phyloP scores from a whole-genome alignment of 768 basidiomycete species.

The Amyloporia xantha region DNA sequence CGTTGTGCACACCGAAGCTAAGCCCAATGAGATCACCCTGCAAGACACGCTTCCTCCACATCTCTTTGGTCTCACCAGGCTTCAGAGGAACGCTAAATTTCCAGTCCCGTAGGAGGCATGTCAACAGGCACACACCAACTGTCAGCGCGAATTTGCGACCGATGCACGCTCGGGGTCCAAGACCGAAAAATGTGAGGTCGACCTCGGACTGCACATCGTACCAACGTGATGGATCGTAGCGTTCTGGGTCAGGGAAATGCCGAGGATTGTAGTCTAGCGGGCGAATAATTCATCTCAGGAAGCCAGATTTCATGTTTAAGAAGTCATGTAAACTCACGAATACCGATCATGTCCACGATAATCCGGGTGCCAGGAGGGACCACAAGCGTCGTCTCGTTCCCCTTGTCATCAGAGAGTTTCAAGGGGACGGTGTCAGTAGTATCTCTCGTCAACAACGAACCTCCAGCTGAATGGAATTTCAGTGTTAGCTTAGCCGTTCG shows the following conservation, averaged over 20 bases:
- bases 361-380: slow-evolving; percentile 15
- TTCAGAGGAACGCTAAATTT: slow-evolving; percentile 18
- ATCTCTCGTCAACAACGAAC: background rate
- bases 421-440: slow-evolving; percentile 1
- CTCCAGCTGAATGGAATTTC: background rate
- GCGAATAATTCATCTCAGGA: background rate
- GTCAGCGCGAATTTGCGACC: slow-evolving; percentile 25
- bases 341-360: slow-evolving; percentile 21
- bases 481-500: background rate
- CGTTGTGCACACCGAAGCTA: slow-evolving; percentile 12
- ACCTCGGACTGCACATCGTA: slow-evolving; percentile 12
- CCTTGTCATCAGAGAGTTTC: background rate
- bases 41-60: slow-evolving; percentile 20
- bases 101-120: slow-evolving; percentile 24
- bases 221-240: slow-evolving; percentile 25
- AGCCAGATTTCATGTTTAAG: background rate
- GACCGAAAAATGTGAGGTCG: slow-evolving; percentile 17
- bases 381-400: slow-evolving; percentile 4
- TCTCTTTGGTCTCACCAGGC: slow-evolving; percentile 18
- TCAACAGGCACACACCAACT: slow-evolving; percentile 22
- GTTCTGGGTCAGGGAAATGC: slow-evolving; percentile 21
- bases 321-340: slow-evolving; percentile 12
- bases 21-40: slow-evolving; percentile 11
- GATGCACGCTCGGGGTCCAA: slow-evolving; percentile 25
- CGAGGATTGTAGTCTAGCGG: slow-evolving; percentile 20